Evolutionary conservation across 164 flowering plant genomes (phyloP).

Genomic region (Dillenia suffruticosa): DNA sequence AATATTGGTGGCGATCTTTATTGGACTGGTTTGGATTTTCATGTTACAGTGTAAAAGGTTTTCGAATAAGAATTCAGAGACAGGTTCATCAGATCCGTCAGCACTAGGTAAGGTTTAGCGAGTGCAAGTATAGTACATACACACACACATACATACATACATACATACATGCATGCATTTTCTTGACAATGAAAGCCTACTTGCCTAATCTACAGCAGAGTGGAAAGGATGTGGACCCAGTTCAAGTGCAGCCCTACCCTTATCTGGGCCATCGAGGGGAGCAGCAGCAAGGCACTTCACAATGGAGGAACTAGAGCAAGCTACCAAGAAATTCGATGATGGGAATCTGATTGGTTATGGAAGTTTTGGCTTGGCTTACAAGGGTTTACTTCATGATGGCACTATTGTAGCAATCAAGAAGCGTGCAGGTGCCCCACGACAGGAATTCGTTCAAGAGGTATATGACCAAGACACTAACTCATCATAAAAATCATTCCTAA

Average conservation of each 20-base stretch:
- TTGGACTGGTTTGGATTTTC: slow-evolving; percentile 38
- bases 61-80: slow-evolving; percentile 50
- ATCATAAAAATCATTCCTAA: too few relatives aligned
- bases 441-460: slow-evolving; percentile 57
- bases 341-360: slow-evolving; percentile 58
- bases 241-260: slow-evolving; percentile 20
- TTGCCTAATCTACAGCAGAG: slow-evolving; percentile 27
- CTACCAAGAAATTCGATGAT: slow-evolving; percentile 52
- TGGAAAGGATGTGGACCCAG: slow-evolving; percentile 35
- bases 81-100: slow-evolving; percentile 75
- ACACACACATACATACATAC: not conserved
- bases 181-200: not conserved
- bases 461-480: too few relatives aligned
- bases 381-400: slow-evolving; percentile 67
- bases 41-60: slow-evolving; percentile 24
- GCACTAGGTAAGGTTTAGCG: slow-evolving; percentile 40
- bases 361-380: slow-evolving; percentile 59
- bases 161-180: not conserved
- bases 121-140: slow-evolving; percentile 1
- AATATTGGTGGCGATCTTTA: slow-evolving; percentile 23
- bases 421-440: slow-evolving; percentile 40
- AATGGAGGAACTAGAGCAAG: slow-evolving; percentile 58
- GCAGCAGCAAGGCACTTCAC: slow-evolving; percentile 36
- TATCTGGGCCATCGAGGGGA: slow-evolving; percentile 17
- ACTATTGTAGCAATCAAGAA: slow-evolving; percentile 64